Evolutionary conservation across 352 stramenopile species (phyloP).

Genomic region (Phytophthora cactorum): DNA sequence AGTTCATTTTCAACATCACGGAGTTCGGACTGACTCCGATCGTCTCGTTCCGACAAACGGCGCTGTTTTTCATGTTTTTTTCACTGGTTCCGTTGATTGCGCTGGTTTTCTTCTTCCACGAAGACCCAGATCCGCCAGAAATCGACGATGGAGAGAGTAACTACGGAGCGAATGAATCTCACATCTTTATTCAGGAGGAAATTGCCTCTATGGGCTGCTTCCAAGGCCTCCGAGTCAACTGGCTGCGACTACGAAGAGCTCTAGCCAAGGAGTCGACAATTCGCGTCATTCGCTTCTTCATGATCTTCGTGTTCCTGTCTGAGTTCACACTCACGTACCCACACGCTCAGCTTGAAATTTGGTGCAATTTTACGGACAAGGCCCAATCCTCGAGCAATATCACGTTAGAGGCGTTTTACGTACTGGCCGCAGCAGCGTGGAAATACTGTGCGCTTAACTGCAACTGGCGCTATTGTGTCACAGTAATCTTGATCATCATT

Average conservation of each 20-base stretch:
- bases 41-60: slow-evolving; percentile 49
- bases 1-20: slow-evolving; percentile 60
- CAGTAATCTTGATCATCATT: slow-evolving; percentile 37
- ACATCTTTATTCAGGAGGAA: slow-evolving; percentile 6
- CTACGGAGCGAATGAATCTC: slow-evolving; percentile 11
- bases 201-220: slow-evolving; percentile 12
- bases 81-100: slow-evolving; percentile 47
- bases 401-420: slow-evolving; percentile 47
- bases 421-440: slow-evolving; percentile 52
- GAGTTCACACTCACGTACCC: slow-evolving; percentile 66
- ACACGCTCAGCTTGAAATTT: slow-evolving; percentile 46
- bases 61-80: slow-evolving; percentile 60
- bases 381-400: slow-evolving; percentile 55
- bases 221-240: slow-evolving; percentile 20
- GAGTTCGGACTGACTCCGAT: slow-evolving; percentile 48
- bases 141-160: slow-evolving; percentile 31
- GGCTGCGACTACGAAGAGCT: slow-evolving; percentile 32
- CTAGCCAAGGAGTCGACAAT: slow-evolving; percentile 49
- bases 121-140: slow-evolving; percentile 32
- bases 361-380: slow-evolving; percentile 50
- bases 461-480: slow-evolving; percentile 49
- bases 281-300: slow-evolving; percentile 59
- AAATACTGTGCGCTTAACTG: slow-evolving; percentile 50
- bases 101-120: slow-evolving; percentile 50
- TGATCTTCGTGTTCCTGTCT: slow-evolving; percentile 62